Conservation (phyloP, 164 flowering plant species). For the Pachysandra terminalis region DNA sequence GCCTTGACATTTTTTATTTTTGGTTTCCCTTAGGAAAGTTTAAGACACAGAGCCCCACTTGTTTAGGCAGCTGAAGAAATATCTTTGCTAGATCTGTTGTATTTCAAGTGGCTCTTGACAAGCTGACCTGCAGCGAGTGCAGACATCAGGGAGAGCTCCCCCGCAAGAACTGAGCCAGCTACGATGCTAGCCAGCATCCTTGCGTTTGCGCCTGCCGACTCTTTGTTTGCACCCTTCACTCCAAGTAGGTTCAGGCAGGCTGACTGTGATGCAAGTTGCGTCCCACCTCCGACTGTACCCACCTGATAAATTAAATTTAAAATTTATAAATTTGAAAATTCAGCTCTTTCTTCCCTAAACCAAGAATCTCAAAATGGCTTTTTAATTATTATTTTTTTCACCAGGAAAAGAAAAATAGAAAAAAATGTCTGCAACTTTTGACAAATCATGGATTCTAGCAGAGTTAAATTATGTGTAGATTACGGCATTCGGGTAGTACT, state of each 20-base stretch:
- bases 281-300: constrained; percentile 88
- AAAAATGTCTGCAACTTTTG: too few species aligned
- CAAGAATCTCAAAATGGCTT: too few species aligned
- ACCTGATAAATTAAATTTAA: constrained; percentile 34
- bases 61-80: constrained; percentile 32
- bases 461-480: too few species aligned
- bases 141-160: constrained; percentile 83
- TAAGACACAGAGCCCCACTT: background rate
- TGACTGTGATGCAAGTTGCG: constrained; percentile 82
- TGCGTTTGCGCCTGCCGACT: constrained; percentile 69
- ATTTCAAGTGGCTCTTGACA: constrained; percentile 88
- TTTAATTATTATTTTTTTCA: too few species aligned
- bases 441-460: too few species aligned
- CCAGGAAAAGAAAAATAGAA: too few species aligned
- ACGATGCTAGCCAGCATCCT: constrained; percentile 61
- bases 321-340: background rate
- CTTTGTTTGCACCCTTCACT: constrained; percentile 75
- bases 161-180: constrained; percentile 80
- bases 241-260: constrained; percentile 84
- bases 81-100: constrained; percentile 78
- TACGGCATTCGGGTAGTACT: too few species aligned
- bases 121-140: constrained; percentile 84
- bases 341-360: background rate
- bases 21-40: too few species aligned
- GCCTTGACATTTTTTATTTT: too few species aligned